These are phyloP conservation scores for Odonthalia washingtoniensis DNA, from an alignment of 31 red algal species.

Conservation along the genomic window DNA sequence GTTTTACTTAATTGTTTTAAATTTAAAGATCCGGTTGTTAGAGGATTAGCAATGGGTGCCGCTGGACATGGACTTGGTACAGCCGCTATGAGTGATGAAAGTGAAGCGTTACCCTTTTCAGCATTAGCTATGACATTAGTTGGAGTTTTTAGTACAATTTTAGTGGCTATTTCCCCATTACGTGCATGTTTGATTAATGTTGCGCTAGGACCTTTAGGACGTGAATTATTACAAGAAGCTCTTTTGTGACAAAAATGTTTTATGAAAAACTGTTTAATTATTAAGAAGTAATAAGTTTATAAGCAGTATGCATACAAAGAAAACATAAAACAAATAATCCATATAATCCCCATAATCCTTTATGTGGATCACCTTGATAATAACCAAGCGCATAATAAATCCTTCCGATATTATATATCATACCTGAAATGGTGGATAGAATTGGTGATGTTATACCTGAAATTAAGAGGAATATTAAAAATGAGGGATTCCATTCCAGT, in stretches of 20 bases:
- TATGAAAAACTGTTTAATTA: background rate
- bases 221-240: background rate
- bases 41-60: constrained; percentile 75
- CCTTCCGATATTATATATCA: constrained; percentile 80
- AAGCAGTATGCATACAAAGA: constrained; percentile 63
- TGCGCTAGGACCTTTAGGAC: constrained; percentile 49
- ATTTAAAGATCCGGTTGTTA: constrained; percentile 72
- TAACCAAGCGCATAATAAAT: constrained; percentile 79
- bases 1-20: constrained; percentile 43
- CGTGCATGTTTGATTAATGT: constrained; percentile 53
- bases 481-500: constrained; percentile 78
- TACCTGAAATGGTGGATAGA: constrained; percentile 66
- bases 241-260: background rate
- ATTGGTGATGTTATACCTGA: constrained; percentile 71
- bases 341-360: constrained; percentile 83
- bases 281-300: constrained; percentile 47
- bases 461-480: constrained; percentile 76
- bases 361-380: constrained; percentile 75
- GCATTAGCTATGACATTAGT: constrained; percentile 94
- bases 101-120: constrained; percentile 95
- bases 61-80: constrained; percentile 94
- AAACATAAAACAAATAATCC: constrained; percentile 72
- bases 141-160: constrained; percentile 42
- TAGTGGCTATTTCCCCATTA: constrained; percentile 52
- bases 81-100: constrained; percentile 90